phyloP scores from a whole-genome alignment of 495 filamentous ascomycete species.

The Rhypophila decipiens region DNA sequence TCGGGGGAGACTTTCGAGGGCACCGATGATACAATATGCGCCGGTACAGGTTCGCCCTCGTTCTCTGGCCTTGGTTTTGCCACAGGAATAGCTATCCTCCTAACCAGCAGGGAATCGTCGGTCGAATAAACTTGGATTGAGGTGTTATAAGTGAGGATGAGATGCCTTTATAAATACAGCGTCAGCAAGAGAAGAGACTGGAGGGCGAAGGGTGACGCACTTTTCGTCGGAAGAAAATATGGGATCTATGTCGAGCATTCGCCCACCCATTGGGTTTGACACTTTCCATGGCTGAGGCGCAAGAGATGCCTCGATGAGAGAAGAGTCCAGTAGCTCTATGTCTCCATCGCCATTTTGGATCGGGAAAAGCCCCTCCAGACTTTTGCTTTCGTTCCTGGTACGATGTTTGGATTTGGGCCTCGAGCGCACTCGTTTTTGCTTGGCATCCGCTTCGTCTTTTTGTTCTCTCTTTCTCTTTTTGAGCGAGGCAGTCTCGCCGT shows the following conservation, averaged over 20 bases:
- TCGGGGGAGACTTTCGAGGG: slow-evolving; percentile 54
- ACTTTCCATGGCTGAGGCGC: slow-evolving; percentile 43
- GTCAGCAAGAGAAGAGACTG: not conserved
- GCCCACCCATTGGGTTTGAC: slow-evolving; percentile 58
- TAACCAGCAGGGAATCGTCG: slow-evolving; percentile 68
- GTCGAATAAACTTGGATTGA: slow-evolving; percentile 77
- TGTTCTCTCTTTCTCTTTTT: slow-evolving; percentile 30
- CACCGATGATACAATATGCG: slow-evolving; percentile 46
- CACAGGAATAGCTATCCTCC: slow-evolving; percentile 45
- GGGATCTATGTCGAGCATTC: slow-evolving; percentile 68
- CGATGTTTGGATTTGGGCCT: slow-evolving; percentile 14
- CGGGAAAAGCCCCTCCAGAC: not conserved
- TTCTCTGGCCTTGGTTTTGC: slow-evolving; percentile 14
- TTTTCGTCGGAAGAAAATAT: slow-evolving; percentile 74
- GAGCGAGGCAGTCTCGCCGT: slow-evolving; percentile 23
- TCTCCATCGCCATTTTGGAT: slow-evolving; percentile 6
- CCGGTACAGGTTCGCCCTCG: slow-evolving; percentile 11
- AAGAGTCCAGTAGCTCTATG: slow-evolving; percentile 8
- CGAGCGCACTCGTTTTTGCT: slow-evolving; percentile 24
- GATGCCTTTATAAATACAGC: slow-evolving; percentile 46
- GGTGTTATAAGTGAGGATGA: slow-evolving; percentile 56
- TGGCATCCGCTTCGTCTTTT: slow-evolving; percentile 20
- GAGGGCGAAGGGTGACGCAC: slow-evolving; percentile 41
- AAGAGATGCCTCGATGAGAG: not conserved
- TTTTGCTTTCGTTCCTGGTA: slow-evolving; percentile 1